phyloP scores from a whole-genome alignment of 2,329 filamentous ascomycete species.

The Cercospora sp. region DNA sequence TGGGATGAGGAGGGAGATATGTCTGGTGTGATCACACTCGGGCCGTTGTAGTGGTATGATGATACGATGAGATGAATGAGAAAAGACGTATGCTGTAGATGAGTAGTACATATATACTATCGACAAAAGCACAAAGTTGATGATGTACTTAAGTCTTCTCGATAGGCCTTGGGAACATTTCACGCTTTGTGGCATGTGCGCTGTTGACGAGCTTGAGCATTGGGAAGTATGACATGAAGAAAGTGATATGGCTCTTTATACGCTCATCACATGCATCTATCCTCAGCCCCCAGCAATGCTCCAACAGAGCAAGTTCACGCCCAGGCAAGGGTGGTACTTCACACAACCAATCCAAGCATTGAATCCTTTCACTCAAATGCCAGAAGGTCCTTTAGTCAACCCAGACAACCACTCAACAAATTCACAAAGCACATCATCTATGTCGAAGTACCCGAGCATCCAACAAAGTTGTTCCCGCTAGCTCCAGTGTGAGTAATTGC shows the following conservation, averaged over 20 bases:
- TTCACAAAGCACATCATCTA: too few species aligned
- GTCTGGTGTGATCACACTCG: constrained; percentile 25
- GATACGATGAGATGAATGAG: constrained; percentile 25
- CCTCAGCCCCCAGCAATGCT: neutral
- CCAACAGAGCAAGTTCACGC: neutral
- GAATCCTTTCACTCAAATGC: neutral
- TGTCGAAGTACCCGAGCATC: constrained; percentile 51
- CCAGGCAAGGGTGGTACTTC: neutral
- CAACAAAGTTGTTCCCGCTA: constrained; percentile 67
- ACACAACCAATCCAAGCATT: neutral
- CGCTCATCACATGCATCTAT: neutral
- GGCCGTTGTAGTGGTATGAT: constrained; percentile 5
- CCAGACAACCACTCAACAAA: too few species aligned
- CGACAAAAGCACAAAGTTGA: constrained; percentile 3
- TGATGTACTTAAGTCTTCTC: neutral
- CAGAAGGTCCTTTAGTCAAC: neutral
- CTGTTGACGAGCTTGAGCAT: neutral
- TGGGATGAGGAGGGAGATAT: neutral
- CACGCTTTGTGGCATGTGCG: neutral
- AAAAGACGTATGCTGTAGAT: constrained; percentile 3
- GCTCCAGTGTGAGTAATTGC: constrained; percentile 71
- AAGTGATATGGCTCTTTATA: neutral
- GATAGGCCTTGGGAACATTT: too few species aligned
- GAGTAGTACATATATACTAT: neutral
- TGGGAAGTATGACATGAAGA: neutral